Conservation (phyloP, 1,139 yeast species). For the Taphrina wiesneri region DNA sequence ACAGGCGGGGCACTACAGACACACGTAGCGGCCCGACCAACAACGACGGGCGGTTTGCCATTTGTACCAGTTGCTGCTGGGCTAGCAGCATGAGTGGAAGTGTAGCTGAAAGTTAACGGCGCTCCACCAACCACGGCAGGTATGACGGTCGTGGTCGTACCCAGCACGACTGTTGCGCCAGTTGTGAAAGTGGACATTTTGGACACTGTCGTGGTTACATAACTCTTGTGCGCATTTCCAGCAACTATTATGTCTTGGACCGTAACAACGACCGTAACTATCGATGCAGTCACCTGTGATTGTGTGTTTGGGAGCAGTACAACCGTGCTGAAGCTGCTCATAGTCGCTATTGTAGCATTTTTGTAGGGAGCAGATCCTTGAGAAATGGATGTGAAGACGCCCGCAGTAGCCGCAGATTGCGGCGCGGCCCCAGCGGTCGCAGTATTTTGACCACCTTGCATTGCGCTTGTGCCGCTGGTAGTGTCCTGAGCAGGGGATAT, state of each 20-base stretch:
- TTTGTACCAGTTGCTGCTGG: background rate
- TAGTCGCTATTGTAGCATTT: background rate
- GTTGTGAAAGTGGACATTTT: background rate
- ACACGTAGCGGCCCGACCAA: background rate
- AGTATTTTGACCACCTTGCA: background rate
- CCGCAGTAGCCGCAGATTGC: background rate
- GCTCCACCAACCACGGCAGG: background rate
- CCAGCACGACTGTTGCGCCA: background rate
- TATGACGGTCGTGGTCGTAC: background rate
- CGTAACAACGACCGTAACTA: background rate
- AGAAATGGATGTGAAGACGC: background rate
- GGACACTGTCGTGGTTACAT: background rate
- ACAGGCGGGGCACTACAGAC: constrained; percentile 17
- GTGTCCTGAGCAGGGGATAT: background rate
- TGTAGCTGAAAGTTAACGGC: background rate
- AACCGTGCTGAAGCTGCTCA: background rate
- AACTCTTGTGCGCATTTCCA: background rate
- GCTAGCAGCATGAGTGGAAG: background rate
- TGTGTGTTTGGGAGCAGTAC: background rate
- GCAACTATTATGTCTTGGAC: background rate
- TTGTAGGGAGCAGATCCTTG: background rate
- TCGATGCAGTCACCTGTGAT: background rate
- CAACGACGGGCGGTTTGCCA: background rate
- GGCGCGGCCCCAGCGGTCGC: background rate
- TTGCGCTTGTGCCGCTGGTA: background rate